Evolutionary conservation across 306 rosid species (phyloP), one percentile per base, ranked within the genome.

Genomic region (Myrica gale): DNA sequence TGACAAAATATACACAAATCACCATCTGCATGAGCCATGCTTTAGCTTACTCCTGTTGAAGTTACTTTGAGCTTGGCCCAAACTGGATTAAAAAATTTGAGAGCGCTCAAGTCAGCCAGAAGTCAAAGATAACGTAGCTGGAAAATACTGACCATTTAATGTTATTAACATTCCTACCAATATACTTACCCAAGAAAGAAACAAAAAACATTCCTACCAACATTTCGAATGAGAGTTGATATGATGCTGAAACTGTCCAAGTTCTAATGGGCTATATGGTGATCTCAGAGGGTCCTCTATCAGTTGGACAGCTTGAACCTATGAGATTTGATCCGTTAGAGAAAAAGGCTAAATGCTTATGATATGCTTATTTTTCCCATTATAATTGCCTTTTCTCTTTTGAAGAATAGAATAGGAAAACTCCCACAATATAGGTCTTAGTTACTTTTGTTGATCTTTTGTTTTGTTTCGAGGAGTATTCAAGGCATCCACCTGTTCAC

Each of bases 401-500:
- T 55, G n/a, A 62, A 62, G 43, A 62, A 37, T 62, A 39, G 26
- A 43, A 45, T 15, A 43, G 7, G 5, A 50, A 46, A 47, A 12
- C 10, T 50, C 7, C 1, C n/a, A 26, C 32, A 26, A 26, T 26
- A 11, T 57, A 63, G 67, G 32, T 6, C 43, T 26, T 61, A 43
- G 68, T 61, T 61, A 32, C 32, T 23, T 32, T 5, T 26, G 45
- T 20, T 45, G 60, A 72, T 1, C 57, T 3, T 26, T 26, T 26
- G 32, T 26, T 26, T 26, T 26, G 26, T 65, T 71, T 68, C 61
- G 6, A 50, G 76, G 54, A 16, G 55, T 68, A 65, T 79, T 61
- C 39, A 58, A 17, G 71, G 61, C 48, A 61, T 66, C 72, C 13
- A 55, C 46, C n/a, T 37, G 43, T 45, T 81, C 47, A 56, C 69